Evolutionary conservation across 345 rosid species (phyloP).

Genomic region (Camelina laxa): DNA sequence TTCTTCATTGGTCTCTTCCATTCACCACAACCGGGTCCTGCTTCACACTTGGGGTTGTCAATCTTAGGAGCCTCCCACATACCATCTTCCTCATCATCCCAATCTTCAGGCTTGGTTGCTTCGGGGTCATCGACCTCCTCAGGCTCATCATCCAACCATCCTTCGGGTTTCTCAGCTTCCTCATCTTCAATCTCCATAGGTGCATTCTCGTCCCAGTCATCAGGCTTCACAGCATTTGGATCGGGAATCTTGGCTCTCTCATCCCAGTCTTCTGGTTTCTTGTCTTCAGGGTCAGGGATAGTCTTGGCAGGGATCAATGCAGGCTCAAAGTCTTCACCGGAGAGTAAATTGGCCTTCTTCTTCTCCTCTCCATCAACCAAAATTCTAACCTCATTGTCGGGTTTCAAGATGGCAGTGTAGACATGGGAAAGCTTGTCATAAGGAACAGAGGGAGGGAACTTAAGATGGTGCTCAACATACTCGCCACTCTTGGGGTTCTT

Average conservation of each 20-base stretch:
- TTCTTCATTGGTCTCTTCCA: conserved; percentile 87
- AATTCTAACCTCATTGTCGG: conserved; percentile 68
- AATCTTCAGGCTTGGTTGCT: conserved; percentile 85
- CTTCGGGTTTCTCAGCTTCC: conserved; percentile 89
- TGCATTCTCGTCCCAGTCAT: conserved; percentile 96
- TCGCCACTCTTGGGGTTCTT: conserved; percentile 91
- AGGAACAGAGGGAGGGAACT: conserved; percentile 79
- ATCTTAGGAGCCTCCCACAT: conserved; percentile 90
- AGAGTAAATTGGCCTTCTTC: conserved; percentile 72
- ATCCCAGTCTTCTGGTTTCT: conserved; percentile 91
- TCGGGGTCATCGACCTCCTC: conserved; percentile 91
- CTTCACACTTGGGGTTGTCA: conserved; percentile 78
- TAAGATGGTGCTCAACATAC: conserved; percentile 80
- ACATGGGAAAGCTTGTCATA: conserved; percentile 83
- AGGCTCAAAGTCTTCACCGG: conserved; percentile 81
- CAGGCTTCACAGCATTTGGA: conserved; percentile 73
- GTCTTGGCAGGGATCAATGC: conserved; percentile 78
- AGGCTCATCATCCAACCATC: conserved; percentile 91
- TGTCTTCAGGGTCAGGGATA: conserved; percentile 89
- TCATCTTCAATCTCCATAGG: conserved; percentile 83
- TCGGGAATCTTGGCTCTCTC: conserved; percentile 85
- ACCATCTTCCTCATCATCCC: conserved; percentile 98
- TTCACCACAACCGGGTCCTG: conserved; percentile 85
- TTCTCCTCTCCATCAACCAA: conserved; percentile 83
- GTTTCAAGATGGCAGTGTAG: conserved; percentile 78